phyloP scores from a whole-genome alignment of 345 rosid species.

The Aquilaria malaccensis region DNA sequence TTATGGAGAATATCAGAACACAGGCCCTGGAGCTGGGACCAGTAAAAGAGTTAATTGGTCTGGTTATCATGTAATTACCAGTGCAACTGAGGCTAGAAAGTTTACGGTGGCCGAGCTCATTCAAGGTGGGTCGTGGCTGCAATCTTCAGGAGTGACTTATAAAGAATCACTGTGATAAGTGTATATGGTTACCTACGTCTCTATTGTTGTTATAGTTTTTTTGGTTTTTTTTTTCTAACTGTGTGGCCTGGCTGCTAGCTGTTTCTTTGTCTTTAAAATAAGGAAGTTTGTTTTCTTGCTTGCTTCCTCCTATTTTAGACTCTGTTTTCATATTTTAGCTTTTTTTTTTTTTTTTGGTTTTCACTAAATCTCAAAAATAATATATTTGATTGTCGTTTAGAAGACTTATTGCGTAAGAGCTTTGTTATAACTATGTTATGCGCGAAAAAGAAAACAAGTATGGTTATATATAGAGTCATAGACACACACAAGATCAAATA shows the following conservation, averaged over 20 bases:
- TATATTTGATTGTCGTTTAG: too few species aligned
- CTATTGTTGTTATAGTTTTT: not conserved
- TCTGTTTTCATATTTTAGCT: too few species aligned
- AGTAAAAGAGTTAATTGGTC: conserved; percentile 59
- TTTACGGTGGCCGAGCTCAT: conserved; percentile 75
- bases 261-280: not conserved
- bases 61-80: conserved; percentile 47
- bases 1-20: conserved; percentile 69
- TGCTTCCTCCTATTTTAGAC: too few species aligned
- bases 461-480: too few species aligned
- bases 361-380: too few species aligned
- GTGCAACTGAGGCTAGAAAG: conserved; percentile 44
- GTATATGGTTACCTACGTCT: too few species aligned
- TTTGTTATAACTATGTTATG: too few species aligned
- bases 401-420: too few species aligned
- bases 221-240: too few species aligned
- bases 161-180: conserved; percentile 39
- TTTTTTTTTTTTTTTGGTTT: too few species aligned
- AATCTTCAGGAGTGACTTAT: conserved; percentile 60
- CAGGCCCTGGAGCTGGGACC: conserved; percentile 62
- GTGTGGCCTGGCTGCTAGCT: not conserved
- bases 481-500: too few species aligned
- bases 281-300: not conserved
- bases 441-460: too few species aligned
- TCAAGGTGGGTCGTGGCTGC: conserved; percentile 68